A percentile compares a stretch with the other conserved stretches of the same genome.
These are phyloP conservation scores for Peronospora destructor DNA, from an alignment of 352 stramenopile genomes.

Conservation along the genomic window DNA sequence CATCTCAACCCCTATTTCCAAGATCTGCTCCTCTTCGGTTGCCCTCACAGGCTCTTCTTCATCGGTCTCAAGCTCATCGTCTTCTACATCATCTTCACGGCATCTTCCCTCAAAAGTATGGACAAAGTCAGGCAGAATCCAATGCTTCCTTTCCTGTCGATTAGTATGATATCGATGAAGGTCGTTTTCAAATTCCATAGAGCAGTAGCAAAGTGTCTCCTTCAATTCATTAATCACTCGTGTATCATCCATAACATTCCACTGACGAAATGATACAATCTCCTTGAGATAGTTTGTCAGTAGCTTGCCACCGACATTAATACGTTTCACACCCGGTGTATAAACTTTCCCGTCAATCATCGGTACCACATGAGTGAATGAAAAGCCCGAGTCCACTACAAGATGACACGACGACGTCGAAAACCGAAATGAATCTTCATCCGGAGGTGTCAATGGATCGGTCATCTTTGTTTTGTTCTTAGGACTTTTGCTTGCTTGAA, in stretches of 20 bases:
- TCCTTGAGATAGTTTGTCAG: slow-evolving; percentile 97
- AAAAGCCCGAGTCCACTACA: slow-evolving; percentile 93
- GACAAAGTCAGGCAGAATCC: slow-evolving; percentile 81
- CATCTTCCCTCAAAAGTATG: slow-evolving; percentile 50
- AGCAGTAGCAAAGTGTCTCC: slow-evolving; percentile 87
- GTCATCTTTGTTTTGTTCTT: slow-evolving; percentile 16
- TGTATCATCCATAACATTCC: slow-evolving; percentile 93
- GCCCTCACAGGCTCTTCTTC: slow-evolving; percentile 4
- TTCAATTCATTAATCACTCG: slow-evolving; percentile 80
- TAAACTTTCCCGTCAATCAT: slow-evolving; percentile 67
- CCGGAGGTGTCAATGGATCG: not conserved
- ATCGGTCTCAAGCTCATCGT: slow-evolving; percentile 11
- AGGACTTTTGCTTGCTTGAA: slow-evolving; percentile 16
- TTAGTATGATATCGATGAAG: slow-evolving; percentile 41
- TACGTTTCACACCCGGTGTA: slow-evolving; percentile 42
- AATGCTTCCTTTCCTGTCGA: slow-evolving; percentile 42
- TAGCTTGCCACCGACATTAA: slow-evolving; percentile 94
- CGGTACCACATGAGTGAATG: slow-evolving; percentile 91
- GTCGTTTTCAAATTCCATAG: slow-evolving; percentile 79
- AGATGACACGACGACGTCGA: slow-evolving; percentile 51
- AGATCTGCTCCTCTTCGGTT: slow-evolving; percentile 44
- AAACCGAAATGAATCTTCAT: slow-evolving; percentile 30
- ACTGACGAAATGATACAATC: slow-evolving; percentile 92
- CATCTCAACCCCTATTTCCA: slow-evolving; percentile 84
- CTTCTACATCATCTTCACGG: slow-evolving; percentile 18